phyloP scores from a whole-genome alignment of 2,329 filamentous ascomycete species.

The Hymenoscyphus infarciens region DNA sequence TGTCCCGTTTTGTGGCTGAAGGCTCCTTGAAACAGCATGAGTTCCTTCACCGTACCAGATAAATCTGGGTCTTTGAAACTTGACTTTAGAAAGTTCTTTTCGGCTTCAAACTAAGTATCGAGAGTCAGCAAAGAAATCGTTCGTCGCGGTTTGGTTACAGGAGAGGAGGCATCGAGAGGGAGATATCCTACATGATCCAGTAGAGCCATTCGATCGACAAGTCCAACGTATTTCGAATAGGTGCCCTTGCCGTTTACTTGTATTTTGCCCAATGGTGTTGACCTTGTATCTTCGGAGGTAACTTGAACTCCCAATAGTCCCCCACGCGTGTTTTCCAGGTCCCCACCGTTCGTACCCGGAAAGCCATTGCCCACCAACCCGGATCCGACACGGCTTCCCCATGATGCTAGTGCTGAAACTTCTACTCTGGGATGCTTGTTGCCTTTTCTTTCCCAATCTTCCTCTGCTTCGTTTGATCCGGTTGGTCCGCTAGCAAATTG shows the following conservation, averaged over 20 bases:
- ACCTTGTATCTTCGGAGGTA: background rate
- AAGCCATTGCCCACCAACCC: slow-evolving; percentile 1
- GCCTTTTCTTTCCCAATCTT: slow-evolving; percentile 3
- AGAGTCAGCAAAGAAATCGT: slow-evolving; percentile 8
- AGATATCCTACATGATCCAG: slow-evolving; percentile 19
- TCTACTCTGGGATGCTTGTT: slow-evolving; percentile 11
- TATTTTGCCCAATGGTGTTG: background rate
- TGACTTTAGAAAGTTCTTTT: slow-evolving; percentile 18
- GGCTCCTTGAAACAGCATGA: slow-evolving; percentile 18
- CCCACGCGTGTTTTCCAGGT: background rate
- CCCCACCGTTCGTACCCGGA: background rate
- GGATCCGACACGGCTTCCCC: background rate
- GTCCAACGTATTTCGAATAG: slow-evolving; percentile 16
- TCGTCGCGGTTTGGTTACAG: background rate
- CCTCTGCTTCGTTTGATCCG: slow-evolving; percentile 6
- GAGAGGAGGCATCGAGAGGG: background rate
- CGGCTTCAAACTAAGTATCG: slow-evolving; percentile 17
- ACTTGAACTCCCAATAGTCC: background rate
- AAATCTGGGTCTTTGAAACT: slow-evolving; percentile 15
- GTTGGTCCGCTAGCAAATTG: background rate
- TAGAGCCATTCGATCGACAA: slow-evolving; percentile 20
- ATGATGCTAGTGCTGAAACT: background rate
- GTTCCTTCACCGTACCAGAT: slow-evolving; percentile 15
- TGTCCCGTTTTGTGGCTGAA: slow-evolving; percentile 12
- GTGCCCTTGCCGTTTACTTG: slow-evolving; percentile 11